phyloP scores from a whole-genome alignment of 1,284 basidiomycete species.

The Chiua sp. region DNA sequence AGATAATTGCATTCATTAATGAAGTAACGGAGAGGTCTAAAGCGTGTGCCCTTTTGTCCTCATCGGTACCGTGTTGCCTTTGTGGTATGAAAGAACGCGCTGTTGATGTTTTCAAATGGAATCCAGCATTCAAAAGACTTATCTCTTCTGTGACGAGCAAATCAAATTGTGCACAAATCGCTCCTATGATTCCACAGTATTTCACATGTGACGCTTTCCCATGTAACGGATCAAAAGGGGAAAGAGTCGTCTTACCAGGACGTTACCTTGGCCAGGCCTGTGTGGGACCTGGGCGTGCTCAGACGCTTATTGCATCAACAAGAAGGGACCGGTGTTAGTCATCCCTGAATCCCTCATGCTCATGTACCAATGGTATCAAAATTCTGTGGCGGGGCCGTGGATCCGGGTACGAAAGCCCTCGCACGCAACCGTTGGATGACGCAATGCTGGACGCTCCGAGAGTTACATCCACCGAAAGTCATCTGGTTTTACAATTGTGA shows the following conservation, averaged over 20 bases:
- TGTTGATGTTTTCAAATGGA: background rate
- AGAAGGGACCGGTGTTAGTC: background rate
- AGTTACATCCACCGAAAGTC: background rate
- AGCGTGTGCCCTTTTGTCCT: background rate
- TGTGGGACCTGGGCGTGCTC: background rate
- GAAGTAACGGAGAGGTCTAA: background rate
- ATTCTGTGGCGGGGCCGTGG: background rate
- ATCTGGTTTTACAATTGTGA: slow-evolving; percentile 7
- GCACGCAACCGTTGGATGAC: background rate
- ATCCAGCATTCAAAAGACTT: background rate
- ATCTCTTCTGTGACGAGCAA: background rate
- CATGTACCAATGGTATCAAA: slow-evolving; percentile 1
- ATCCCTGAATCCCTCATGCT: background rate
- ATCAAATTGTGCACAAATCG: background rate
- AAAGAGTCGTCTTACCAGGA: background rate
- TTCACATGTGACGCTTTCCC: background rate
- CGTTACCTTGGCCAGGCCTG: background rate
- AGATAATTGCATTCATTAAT: background rate
- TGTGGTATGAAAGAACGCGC: background rate
- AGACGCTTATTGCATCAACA: background rate
- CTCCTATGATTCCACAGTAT: background rate
- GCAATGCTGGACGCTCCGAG: background rate
- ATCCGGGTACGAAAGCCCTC: background rate
- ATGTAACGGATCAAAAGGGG: background rate
- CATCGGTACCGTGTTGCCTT: background rate